These are phyloP conservation scores for Termitomyces sp. DNA, from an alignment of 768 basidiomycete species.

Conservation along the genomic window DNA sequence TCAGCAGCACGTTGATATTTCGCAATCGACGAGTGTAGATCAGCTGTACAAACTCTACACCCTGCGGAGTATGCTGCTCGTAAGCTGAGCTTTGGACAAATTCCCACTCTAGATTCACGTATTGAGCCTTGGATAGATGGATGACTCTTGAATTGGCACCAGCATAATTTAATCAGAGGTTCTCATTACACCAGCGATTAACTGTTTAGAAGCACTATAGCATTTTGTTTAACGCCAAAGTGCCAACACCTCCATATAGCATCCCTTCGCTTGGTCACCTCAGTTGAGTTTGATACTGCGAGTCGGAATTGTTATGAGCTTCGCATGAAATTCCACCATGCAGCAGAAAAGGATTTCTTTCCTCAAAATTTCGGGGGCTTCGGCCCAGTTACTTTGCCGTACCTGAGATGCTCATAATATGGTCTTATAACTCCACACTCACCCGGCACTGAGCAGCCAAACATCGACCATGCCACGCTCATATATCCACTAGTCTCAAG, in stretches of 20 bases:
- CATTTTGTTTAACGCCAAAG: conserved; percentile 98
- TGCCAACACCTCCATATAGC: conserved; percentile 92
- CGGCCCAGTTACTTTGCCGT: conserved; percentile 87
- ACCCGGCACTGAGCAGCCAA: conserved; percentile 95
- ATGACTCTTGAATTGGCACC: not conserved
- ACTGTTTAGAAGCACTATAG: conserved; percentile 89
- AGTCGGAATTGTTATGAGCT: conserved; percentile 25
- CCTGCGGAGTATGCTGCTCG: conserved; percentile 76
- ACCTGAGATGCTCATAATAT: conserved; percentile 35
- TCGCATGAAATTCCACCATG: not conserved
- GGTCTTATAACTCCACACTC: conserved; percentile 13
- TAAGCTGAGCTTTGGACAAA: conserved; percentile 86
- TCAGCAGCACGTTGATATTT: too few relatives aligned
- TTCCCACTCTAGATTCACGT: conserved; percentile 74
- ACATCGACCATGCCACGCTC: conserved; percentile 93
- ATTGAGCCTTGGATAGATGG: not conserved
- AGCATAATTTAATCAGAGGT: conserved; percentile 84
- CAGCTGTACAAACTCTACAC: conserved; percentile 86
- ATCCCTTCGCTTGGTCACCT: conserved; percentile 85
- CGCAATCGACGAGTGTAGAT: conserved; percentile 90
- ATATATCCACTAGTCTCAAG: conserved; percentile 84
- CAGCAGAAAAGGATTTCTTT: conserved; percentile 80
- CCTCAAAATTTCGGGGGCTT: conserved; percentile 91
- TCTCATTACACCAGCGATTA: conserved; percentile 94
- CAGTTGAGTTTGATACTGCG: conserved; percentile 82